Conservation (phyloP, 75 land plant species). For the Selaginella tamariscina region DNA sequence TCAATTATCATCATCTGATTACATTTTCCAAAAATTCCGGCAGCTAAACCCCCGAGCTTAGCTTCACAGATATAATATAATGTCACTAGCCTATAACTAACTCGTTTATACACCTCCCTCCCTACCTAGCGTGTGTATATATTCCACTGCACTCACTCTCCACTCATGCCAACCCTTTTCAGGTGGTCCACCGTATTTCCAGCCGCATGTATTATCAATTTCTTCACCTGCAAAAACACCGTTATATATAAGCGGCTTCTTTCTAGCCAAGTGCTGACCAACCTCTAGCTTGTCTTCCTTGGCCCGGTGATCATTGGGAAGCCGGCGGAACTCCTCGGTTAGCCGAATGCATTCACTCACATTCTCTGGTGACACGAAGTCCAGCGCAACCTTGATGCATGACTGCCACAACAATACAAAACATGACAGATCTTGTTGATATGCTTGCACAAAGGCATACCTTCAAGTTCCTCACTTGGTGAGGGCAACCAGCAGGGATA, state of each 20-base stretch:
- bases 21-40: neutral
- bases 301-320: slow-evolving; percentile 68
- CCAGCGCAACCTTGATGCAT: slow-evolving; percentile 52
- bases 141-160: neutral
- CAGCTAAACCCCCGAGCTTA: neutral
- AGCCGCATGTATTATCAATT: slow-evolving; percentile 66
- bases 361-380: slow-evolving; percentile 73
- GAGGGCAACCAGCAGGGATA: neutral
- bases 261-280: neutral
- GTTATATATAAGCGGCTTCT: neutral
- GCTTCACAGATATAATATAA: no score
- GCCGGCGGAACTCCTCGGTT: slow-evolving; percentile 57
- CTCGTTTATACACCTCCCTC: no score
- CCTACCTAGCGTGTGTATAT: no score
- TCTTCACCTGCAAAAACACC: slow-evolving; percentile 49
- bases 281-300: slow-evolving; percentile 71
- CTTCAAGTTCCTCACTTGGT: neutral
- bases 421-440: neutral
- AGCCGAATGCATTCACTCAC: slow-evolving; percentile 44
- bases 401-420: slow-evolving; percentile 38
- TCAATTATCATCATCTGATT: neutral
- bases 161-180: neutral
- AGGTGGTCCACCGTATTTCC: slow-evolving; percentile 72
- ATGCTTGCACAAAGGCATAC: neutral
- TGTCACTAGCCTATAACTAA: no score